These are phyloP conservation scores for Choanephora cucurbitarum DNA, from an alignment of 371 early-diverging fungal species.

Conservation along the genomic window DNA sequence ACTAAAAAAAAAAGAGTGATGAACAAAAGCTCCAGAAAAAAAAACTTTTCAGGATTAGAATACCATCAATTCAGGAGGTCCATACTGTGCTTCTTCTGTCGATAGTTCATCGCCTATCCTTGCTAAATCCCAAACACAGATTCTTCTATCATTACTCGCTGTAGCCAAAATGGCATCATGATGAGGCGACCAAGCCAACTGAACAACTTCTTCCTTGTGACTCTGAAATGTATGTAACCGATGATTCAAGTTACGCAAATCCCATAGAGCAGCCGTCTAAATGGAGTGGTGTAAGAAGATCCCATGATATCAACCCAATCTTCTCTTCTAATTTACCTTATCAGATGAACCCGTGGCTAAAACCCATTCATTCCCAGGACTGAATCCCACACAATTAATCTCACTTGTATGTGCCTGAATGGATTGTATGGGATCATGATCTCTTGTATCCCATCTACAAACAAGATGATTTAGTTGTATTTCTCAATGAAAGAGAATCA, in stretches of 20 bases:
- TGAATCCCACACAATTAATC: constrained; percentile 95
- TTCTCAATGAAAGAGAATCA: too few relatives aligned
- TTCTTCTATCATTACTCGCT: constrained; percentile 86
- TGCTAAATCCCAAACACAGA: constrained; percentile 95
- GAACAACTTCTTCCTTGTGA: constrained; percentile 91
- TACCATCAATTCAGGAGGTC: constrained; percentile 95
- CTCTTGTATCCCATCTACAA: constrained; percentile 73
- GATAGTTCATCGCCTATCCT: constrained; percentile 90
- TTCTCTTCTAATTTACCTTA: too few relatives aligned
- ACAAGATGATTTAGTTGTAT: too few relatives aligned
- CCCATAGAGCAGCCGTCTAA: constrained; percentile 93
- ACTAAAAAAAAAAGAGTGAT: too few relatives aligned
- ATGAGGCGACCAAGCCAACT: constrained; percentile 95
- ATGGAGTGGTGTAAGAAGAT: background rate
- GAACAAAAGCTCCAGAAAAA: too few relatives aligned
- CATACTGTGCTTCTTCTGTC: constrained; percentile 89
- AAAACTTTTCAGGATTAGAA: too few relatives aligned
- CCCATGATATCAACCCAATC: too few relatives aligned
- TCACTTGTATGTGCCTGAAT: constrained; percentile 89
- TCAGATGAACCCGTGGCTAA: constrained; percentile 97
- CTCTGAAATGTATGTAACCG: constrained; percentile 82
- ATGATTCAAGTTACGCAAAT: constrained; percentile 84
- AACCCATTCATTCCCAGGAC: constrained; percentile 86
- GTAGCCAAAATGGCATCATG: constrained; percentile 91
- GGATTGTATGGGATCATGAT: constrained; percentile 60